phyloP scores from a whole-genome alignment of 2,329 filamentous ascomycete species.

The Neonectria ditissima region DNA sequence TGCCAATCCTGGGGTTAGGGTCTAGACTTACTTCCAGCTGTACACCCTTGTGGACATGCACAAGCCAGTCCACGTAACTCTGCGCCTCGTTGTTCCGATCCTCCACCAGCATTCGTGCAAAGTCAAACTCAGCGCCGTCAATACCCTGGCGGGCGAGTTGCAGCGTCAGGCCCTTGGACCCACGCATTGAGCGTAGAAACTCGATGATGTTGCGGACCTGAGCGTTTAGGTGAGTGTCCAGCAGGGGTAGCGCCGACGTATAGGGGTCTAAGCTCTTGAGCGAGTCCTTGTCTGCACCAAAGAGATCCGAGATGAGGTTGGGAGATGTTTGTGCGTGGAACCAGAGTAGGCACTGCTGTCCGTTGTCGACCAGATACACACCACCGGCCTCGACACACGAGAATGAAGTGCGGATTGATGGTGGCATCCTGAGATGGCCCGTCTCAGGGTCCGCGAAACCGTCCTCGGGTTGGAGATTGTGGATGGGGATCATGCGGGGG shows the following conservation, averaged over 20 bases:
- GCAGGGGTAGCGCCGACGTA: slow-evolving; percentile 80
- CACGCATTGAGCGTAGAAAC: slow-evolving; percentile 82
- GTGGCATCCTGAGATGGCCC: slow-evolving; percentile 87
- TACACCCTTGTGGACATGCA: slow-evolving; percentile 92
- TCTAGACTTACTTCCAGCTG: slow-evolving; percentile 79
- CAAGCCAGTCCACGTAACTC: slow-evolving; percentile 98
- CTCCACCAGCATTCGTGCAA: slow-evolving; percentile 89
- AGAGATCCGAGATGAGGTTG: slow-evolving; percentile 89
- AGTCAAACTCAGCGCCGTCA: slow-evolving; percentile 96
- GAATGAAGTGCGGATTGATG: slow-evolving; percentile 84
- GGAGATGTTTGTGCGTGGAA: slow-evolving; percentile 92
- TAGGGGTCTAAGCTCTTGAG: slow-evolving; percentile 86
- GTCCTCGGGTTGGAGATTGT: slow-evolving; percentile 88
- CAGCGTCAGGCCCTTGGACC: slow-evolving; percentile 87
- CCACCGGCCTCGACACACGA: slow-evolving; percentile 91
- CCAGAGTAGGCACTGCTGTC: slow-evolving; percentile 92
- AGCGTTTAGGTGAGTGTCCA: slow-evolving; percentile 93
- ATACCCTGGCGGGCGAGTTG: slow-evolving; percentile 93
- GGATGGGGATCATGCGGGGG: slow-evolving; percentile 90
- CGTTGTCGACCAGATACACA: slow-evolving; percentile 95
- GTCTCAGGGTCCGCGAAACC: slow-evolving; percentile 91
- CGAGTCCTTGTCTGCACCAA: slow-evolving; percentile 77
- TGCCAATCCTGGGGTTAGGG: not conserved
- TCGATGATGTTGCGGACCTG: slow-evolving; percentile 95
- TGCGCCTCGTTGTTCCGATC: slow-evolving; percentile 98